These are phyloP conservation scores for Chlorella sp. DNA, from an alignment of 139 green algal species.

Conservation along the genomic window DNA sequence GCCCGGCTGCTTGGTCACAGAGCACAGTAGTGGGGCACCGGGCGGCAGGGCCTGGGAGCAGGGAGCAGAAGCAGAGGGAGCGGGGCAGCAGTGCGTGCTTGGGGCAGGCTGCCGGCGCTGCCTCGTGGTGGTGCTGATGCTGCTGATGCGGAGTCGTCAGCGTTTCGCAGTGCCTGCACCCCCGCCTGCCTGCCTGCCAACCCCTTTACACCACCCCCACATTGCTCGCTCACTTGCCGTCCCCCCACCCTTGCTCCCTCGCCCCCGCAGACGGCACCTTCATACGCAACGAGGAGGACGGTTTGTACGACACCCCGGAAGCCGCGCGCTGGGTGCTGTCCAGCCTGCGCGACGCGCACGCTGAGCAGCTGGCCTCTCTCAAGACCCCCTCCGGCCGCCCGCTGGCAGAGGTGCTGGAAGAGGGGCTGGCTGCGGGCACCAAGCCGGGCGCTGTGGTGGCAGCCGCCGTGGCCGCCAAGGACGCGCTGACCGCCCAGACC, in stretches of 20 bases:
- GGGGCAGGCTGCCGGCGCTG: no score
- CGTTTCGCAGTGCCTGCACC: background rate
- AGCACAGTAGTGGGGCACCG: no score
- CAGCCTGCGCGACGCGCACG: conserved; percentile 47
- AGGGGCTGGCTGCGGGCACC: conserved; percentile 39
- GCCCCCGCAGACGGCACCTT: conserved; percentile 11
- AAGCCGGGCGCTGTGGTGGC: conserved; percentile 33
- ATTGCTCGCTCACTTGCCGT: background rate
- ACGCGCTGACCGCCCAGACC: conserved; percentile 13
- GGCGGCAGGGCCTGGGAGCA: no score
- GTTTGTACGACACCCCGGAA: conserved; percentile 71
- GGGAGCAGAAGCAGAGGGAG: no score
- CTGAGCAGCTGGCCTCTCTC: conserved; percentile 33
- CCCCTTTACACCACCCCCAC: background rate
- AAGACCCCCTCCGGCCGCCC: background rate
- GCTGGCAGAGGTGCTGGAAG: conserved; percentile 39
- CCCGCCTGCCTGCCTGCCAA: background rate
- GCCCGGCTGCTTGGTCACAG: no score
- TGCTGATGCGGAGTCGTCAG: no score
- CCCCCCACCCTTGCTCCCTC: background rate
- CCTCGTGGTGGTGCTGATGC: no score
- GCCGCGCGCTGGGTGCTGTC: conserved; percentile 66
- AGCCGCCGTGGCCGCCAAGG: conserved; percentile 30
- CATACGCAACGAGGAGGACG: conserved; percentile 13
- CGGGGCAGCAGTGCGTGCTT: no score